These are phyloP conservation scores for Yamadazyma taylorii DNA, from an alignment of 1,139 yeast species.

Conservation along the genomic window DNA sequence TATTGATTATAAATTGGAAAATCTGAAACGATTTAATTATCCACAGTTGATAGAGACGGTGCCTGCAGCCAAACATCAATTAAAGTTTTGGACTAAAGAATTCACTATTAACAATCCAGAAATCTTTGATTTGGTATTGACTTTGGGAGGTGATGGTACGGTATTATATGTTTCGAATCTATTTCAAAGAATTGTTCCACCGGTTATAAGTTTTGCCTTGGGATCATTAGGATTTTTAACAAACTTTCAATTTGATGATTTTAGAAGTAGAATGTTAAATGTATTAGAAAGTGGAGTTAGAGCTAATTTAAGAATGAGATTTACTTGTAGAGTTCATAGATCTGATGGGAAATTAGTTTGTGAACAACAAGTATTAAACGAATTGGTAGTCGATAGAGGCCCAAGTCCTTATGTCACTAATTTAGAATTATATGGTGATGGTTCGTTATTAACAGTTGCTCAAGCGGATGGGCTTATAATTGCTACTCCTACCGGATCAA, in stretches of 20 bases:
- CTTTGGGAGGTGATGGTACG: conserved; percentile 91
- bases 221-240: conserved; percentile 85
- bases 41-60: conserved; percentile 35
- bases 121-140: conserved; percentile 70
- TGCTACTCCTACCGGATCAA: conserved; percentile 91
- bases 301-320: conserved; percentile 79
- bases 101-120: conserved; percentile 58
- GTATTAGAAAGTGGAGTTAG: conserved; percentile 69
- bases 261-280: conserved; percentile 52
- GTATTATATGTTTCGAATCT: conserved; percentile 77
- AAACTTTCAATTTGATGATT: conserved; percentile 71
- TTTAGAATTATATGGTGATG: conserved; percentile 81
- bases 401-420: conserved; percentile 86
- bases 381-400: conserved; percentile 82
- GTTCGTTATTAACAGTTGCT: conserved; percentile 74
- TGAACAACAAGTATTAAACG: conserved; percentile 81
- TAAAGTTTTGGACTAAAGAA: conserved; percentile 69
- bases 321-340: conserved; percentile 65
- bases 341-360: conserved; percentile 60
- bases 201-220: conserved; percentile 77
- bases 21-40: conserved; percentile 63
- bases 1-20: conserved; percentile 65
- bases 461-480: conserved; percentile 89
- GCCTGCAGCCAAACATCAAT: conserved; percentile 41
- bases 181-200: conserved; percentile 82